Base-by-base conservation (phyloP, 352 stramenopile genomes). In the Blastocystis sp. region DNA sequence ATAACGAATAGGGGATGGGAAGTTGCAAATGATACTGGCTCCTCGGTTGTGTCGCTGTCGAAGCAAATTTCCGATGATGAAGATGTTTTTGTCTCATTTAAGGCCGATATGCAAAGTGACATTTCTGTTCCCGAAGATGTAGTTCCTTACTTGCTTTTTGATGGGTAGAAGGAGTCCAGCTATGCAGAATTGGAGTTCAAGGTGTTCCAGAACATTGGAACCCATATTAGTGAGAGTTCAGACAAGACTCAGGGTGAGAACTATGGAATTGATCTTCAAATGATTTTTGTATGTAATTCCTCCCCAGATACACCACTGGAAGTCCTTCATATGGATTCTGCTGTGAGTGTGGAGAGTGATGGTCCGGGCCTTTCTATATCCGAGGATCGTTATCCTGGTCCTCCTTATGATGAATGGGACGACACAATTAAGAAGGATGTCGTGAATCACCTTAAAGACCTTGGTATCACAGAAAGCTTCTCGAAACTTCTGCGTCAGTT, bases 201-300 rank as follows among this genome's bases (percentile, higher is more conserved):
- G 59, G 77, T 87, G n/a, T 74, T 87, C 65, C 77, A 87, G 49
- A 87, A 87, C 32, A 43, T 87, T 37, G 77, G 77, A 29, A 78
- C 59, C 12, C 59, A 87, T 51, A 63, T n/a, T 12, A 54, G 65
- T 19, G 54, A 87, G 58, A 54, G 12, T 12, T 35, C 24, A 7
- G 16, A 87, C 19, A 21, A 69, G n/a, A 56, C 74, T 21, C 6
- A 21, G 9, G 77, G 74, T 16, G 77, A 87, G 49, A 77, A 51
- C 24, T 78, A 49, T 51, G 59, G 59, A 16, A 59, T 78, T 51
- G 77, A 87, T 77, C 77, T 87, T 27, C 77, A 87, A 39, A 87
- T 87, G 77, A 87, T 87, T n/a, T 87, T 87, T 66, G 71, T 83
- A 14, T 83, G 71, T 49, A 83, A 83, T 54, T 66, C 71, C 3